Conservation (phyloP, 2,329 filamentous ascomycete genomes). For the Penicillium decumbens region DNA sequence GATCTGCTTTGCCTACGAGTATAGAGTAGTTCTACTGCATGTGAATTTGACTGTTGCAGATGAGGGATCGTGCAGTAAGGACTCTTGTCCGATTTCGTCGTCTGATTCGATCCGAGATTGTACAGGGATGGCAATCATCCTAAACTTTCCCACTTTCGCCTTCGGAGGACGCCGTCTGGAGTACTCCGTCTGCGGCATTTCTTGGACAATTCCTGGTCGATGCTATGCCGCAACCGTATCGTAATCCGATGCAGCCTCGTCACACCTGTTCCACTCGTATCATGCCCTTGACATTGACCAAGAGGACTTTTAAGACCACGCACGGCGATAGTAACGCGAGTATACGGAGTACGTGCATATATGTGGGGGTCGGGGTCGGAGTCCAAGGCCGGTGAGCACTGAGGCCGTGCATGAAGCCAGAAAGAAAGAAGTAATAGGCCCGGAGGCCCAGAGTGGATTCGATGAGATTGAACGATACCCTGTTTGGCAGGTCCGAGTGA, state of each 20-base stretch:
- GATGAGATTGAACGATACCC: conserved; percentile 1
- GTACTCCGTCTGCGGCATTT: neutral
- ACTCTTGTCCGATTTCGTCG: conserved; percentile 10
- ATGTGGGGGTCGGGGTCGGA: neutral
- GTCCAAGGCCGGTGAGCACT: conserved; percentile 7
- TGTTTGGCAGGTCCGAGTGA: conserved; percentile 9
- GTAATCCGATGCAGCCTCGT: conserved; percentile 12
- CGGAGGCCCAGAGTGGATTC: conserved; percentile 10
- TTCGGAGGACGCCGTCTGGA: conserved; percentile 1
- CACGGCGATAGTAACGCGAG: no score
- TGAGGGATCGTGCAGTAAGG: neutral
- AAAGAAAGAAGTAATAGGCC: conserved; percentile 6
- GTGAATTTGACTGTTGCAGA: no score
- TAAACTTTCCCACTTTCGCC: conserved; percentile 5
- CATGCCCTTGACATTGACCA: neutral
- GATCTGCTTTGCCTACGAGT: neutral
- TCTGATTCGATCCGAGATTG: conserved; percentile 14
- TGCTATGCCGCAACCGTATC: neutral
- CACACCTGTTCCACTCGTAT: conserved; percentile 1
- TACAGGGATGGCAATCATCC: conserved; percentile 7
- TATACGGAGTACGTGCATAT: no score
- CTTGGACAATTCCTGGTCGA: conserved; percentile 5
- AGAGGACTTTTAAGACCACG: no score
- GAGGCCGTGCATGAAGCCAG: conserved; percentile 20
- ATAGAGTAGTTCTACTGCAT: no score